Conservation (phyloP, 2,329 filamentous ascomycete genomes). For the Dactylellina sp. region DNA sequence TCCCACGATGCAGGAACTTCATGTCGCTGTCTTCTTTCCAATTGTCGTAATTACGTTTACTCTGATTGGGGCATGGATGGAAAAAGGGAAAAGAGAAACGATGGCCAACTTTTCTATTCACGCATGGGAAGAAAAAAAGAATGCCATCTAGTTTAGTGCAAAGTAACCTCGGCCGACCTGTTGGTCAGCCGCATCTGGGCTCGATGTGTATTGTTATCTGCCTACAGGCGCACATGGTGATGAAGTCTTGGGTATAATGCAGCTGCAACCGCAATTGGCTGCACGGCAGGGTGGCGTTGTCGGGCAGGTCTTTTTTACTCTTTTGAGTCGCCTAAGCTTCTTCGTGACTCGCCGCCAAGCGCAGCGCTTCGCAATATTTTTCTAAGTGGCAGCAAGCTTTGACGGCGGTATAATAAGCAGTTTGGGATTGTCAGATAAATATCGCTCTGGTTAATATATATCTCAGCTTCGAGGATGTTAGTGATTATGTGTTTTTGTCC, state of each 20-base stretch:
- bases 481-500: too few relatives aligned
- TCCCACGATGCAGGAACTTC: background rate
- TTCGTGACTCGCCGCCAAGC: constrained; percentile 34
- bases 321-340: constrained; percentile 17
- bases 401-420: too few relatives aligned
- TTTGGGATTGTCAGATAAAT: too few relatives aligned
- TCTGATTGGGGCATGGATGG: background rate
- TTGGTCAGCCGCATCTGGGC: constrained; percentile 46
- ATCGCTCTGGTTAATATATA: too few relatives aligned
- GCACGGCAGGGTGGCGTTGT: constrained; percentile 29
- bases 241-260: constrained; percentile 29
- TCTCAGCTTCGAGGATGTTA: too few relatives aligned
- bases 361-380: constrained; percentile 30
- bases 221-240: constrained; percentile 9
- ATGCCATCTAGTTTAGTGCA: background rate
- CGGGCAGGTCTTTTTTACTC: constrained; percentile 43
- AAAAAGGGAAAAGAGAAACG: constrained; percentile 16
- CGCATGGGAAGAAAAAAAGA: background rate
- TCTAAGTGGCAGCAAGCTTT: background rate
- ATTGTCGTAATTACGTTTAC: background rate
- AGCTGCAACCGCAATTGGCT: constrained; percentile 23
- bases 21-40: too few relatives aligned
- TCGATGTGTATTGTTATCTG: constrained; percentile 13
- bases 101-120: constrained; percentile 1
- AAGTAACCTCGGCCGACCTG: constrained; percentile 13